These are phyloP conservation scores for Calonectria pseudoturangicola DNA, from an alignment of 2,329 filamentous ascomycete species.

Conservation along the genomic window DNA sequence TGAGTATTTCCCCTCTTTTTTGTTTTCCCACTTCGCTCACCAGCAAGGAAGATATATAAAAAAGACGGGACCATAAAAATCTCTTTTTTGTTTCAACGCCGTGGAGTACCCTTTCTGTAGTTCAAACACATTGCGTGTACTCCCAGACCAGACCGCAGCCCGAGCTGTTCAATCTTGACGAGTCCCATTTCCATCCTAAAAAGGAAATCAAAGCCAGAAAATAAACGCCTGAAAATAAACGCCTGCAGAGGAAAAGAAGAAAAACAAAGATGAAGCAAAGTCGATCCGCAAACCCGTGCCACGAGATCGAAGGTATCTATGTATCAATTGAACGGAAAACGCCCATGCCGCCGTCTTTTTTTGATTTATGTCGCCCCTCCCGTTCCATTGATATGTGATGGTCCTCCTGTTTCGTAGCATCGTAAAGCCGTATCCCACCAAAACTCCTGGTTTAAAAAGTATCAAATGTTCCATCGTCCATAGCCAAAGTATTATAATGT, in stretches of 20 bases:
- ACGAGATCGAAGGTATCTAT: slow-evolving; percentile 54
- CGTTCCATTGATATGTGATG: slow-evolving; percentile 55
- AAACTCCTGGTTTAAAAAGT: slow-evolving; percentile 47
- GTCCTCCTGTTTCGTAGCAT: slow-evolving; percentile 50
- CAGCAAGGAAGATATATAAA: slow-evolving; percentile 27
- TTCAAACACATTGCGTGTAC: slow-evolving; percentile 34
- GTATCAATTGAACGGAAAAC: slow-evolving; percentile 57
- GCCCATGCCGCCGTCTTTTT: slow-evolving; percentile 50
- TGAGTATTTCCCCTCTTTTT: slow-evolving; percentile 41
- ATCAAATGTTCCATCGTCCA: slow-evolving; percentile 33
- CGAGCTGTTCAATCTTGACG: slow-evolving; percentile 40
- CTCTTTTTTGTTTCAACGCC: slow-evolving; percentile 28
- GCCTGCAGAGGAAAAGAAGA: slow-evolving; percentile 36
- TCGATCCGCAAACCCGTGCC: slow-evolving; percentile 49
- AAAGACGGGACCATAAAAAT: slow-evolving; percentile 36
- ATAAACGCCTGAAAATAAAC: slow-evolving; percentile 37
- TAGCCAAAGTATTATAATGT: slow-evolving; percentile 33
- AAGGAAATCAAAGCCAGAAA: slow-evolving; percentile 28
- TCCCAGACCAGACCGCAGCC: slow-evolving; percentile 48
- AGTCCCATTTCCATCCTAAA: slow-evolving; percentile 35
- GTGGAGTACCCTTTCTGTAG: slow-evolving; percentile 39
- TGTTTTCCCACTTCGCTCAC: slow-evolving; percentile 1
- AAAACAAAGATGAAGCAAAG: slow-evolving; percentile 33
- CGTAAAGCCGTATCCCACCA: slow-evolving; percentile 46
- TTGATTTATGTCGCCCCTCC: slow-evolving; percentile 49